Percentiles rank a stretch among this genome's conserved stretches.
phyloP scores from a whole-genome alignment of 768 basidiomycete species.

The Psilocybe subaeruginosa region DNA sequence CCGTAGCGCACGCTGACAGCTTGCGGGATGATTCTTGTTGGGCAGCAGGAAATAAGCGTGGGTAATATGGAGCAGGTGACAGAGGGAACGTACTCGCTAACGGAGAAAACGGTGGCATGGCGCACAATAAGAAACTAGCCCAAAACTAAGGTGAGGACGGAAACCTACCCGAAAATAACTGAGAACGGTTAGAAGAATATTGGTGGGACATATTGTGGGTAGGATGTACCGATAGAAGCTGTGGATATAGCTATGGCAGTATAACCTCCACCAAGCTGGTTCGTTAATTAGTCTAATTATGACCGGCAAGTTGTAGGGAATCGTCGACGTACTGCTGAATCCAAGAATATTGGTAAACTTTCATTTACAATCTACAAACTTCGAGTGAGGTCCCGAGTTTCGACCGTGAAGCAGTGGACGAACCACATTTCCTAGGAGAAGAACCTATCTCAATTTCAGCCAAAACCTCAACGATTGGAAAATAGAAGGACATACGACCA shows the following conservation, averaged over 20 bases:
- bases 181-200: background rate
- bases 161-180: conserved; percentile 81
- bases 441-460: conserved; percentile 51
- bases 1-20: conserved; percentile 79
- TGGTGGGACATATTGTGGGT: background rate
- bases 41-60: background rate
- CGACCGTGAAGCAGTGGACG: conserved; percentile 22
- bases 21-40: conserved; percentile 63
- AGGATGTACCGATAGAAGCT: conserved; percentile 59
- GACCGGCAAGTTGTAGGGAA: background rate
- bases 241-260: conserved; percentile 80
- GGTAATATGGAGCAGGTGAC: background rate
- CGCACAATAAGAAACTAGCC: background rate
- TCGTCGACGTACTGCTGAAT: conserved; percentile 58
- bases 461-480: background rate
- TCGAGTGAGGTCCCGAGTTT: background rate
- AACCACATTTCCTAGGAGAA: conserved; percentile 88
- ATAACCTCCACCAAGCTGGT: conserved; percentile 65
- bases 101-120: conserved; percentile 14
- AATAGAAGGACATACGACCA: conserved; percentile 63
- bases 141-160: background rate
- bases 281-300: background rate
- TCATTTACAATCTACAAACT: conserved; percentile 71
- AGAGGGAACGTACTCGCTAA: conserved; percentile 60
- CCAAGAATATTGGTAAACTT: conserved; percentile 81